Conservation (phyloP, 1,284 basidiomycete genomes). For the Ceratobasidium sp. region DNA sequence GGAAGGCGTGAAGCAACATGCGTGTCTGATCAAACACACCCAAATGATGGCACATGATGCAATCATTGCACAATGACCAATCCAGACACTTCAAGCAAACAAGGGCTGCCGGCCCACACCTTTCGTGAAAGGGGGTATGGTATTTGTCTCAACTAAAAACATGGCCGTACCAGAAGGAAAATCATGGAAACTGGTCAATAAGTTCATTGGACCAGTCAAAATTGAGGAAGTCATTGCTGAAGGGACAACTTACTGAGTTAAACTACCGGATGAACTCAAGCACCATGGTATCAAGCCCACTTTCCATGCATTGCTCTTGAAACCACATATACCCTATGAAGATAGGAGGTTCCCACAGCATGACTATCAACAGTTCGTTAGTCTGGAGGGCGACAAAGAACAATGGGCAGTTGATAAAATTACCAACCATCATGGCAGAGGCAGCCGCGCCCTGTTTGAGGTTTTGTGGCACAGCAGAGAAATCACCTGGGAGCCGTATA, state of each 20-base stretch:
- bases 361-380: conserved; percentile 8
- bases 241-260: conserved; percentile 16
- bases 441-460: neutral
- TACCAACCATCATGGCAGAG: conserved; percentile 17
- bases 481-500: conserved; percentile 10
- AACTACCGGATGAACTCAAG: conserved; percentile 32
- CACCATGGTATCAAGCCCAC: conserved; percentile 17
- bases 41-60: conserved; percentile 11
- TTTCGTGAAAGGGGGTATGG: neutral
- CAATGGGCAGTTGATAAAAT: conserved; percentile 24
- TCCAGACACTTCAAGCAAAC: neutral
- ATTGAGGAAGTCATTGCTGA: neutral
- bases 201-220: conserved; percentile 42
- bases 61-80: conserved; percentile 21
- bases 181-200: conserved; percentile 11
- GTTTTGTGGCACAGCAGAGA: conserved; percentile 9
- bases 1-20: neutral
- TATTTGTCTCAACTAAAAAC: conserved; percentile 16
- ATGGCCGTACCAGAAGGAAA: neutral
- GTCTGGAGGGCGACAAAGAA: conserved; percentile 18
- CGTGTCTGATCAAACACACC: neutral
- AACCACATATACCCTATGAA: conserved; percentile 33
- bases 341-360: conserved; percentile 30
- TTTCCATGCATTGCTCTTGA: conserved; percentile 40
- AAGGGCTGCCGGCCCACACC: neutral